Base-by-base conservation (phyloP, 352 stramenopile genomes). In the Pythium apleroticum region DNA sequence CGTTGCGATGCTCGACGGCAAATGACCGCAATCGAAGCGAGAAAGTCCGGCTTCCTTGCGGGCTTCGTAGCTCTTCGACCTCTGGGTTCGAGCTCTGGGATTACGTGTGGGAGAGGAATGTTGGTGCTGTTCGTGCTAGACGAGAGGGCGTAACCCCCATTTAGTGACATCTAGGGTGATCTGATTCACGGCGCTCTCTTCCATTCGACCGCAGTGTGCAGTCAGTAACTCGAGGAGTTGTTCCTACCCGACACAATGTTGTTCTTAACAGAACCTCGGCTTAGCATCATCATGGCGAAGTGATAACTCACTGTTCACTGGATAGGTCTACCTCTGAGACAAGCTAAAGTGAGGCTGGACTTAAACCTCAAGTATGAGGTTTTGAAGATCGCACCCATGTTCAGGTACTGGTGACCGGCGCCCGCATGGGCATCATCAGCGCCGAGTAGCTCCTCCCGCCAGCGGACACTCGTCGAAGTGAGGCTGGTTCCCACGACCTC, bases 331-430 rank as follows among this genome's bases (percentile, higher is more conserved):
- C 0, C 33, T 10, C 3, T 41, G 33, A 41, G 33, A 41, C 33
- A 41, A 41, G 57, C 60, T 66, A 60, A 66, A 66, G 17, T 6
- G 24, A 60, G 41, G 60, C 17, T 22, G 0, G n/a, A 6, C 8
- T 45, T 27, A 53, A 65, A 66, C 52, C 52, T 59, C 52, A 15
- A 30, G 14, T 11, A 19, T 22, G 15, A 48, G 60, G 60, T 66
- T 66, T 60, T 54, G 35, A 24, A 19, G 20, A 4, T 19, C n/a
- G 48, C 48, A 54, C 27, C 48, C 48, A 54, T 54, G 22, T 30
- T 35, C 27, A 30, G 48, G 28, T 58, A 58, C 52, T 58, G 52
- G 52, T 58, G 52, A 33, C n/a, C 28, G 52, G 19, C 27, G 50
- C 17, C 4, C 17, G 24, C 50, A 58, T 45, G 39, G 39, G 24